A percentile compares a stretch with the other conserved stretches of the same genome.
These are phyloP conservation scores for Thermothelomyces thermophilus DNA, from an alignment of 2,329 filamentous ascomycete species.

Conservation along the genomic window DNA sequence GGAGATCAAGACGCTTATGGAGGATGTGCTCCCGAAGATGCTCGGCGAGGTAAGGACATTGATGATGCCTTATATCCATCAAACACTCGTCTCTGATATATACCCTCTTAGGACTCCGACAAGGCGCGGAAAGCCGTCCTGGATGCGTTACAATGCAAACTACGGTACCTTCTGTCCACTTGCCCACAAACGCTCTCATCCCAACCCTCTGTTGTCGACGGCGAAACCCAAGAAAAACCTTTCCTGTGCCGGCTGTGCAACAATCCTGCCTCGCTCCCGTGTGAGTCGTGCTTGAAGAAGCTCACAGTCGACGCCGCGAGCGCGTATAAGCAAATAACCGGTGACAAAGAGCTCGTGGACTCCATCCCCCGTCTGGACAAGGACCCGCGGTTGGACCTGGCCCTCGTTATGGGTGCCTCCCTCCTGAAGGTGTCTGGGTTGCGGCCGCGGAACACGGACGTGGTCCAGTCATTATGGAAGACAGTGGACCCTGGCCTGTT, in stretches of 20 bases:
- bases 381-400: constrained; percentile 30
- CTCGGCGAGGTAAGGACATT: constrained; percentile 29
- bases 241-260: constrained; percentile 24
- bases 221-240: constrained; percentile 16
- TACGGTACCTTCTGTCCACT: constrained; percentile 40
- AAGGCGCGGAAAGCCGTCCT: constrained; percentile 21
- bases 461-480: constrained; percentile 18
- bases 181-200: constrained; percentile 30
- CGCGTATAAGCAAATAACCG: constrained; percentile 22
- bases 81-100: constrained; percentile 1
- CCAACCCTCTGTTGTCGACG: constrained; percentile 22
- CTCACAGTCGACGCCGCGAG: constrained; percentile 21
- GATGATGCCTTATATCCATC: not conserved
- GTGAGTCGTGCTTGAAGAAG: constrained; percentile 21
- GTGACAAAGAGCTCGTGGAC: constrained; percentile 20
- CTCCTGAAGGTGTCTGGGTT: constrained; percentile 30
- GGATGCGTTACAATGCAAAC: constrained; percentile 34
- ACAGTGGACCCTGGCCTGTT: constrained; percentile 30
- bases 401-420: constrained; percentile 28
- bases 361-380: constrained; percentile 26
- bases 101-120: constrained; percentile 15
- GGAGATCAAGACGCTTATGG: constrained; percentile 37
- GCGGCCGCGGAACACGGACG: constrained; percentile 7
- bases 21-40: constrained; percentile 31
- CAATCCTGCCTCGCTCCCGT: constrained; percentile 18